These are phyloP conservation scores for Nepenthes mirabilis DNA, from an alignment of 148 eudicot genomes.

Conservation along the genomic window DNA sequence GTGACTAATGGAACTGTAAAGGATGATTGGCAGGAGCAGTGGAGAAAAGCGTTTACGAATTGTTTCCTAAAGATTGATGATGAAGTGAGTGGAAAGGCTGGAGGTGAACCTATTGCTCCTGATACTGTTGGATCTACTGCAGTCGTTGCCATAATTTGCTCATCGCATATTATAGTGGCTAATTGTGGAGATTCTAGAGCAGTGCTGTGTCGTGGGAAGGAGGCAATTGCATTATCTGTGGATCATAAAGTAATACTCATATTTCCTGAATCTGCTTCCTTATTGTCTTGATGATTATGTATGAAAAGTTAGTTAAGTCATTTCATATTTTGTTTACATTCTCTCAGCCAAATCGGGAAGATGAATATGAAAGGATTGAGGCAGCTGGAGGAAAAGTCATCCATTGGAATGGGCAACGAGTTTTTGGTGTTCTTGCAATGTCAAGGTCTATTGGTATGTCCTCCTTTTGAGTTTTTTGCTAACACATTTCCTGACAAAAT, in stretches of 20 bases:
- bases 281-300: neutral
- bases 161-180: neutral
- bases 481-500: neutral
- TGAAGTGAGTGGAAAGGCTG: neutral
- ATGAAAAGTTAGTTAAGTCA: neutral
- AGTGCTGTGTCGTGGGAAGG: neutral
- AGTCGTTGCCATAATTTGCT: neutral
- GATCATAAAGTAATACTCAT: neutral
- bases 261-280: neutral
- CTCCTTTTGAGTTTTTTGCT: neutral
- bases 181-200: neutral
- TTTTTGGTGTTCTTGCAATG: conserved; percentile 1
- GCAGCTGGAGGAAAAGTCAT: neutral
- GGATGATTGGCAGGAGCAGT: neutral
- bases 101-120: neutral
- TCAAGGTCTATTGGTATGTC: conserved; percentile 1
- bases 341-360: neutral
- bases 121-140: neutral
- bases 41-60: neutral
- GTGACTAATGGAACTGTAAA: neutral
- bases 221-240: neutral
- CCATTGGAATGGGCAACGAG: neutral
- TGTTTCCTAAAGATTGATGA: neutral
- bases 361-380: neutral
- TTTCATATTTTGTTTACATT: neutral